A percentile compares a stretch with the other conserved stretches of the same genome.
Evolutionary conservation across 345 rosid genomes (phyloP).

Genomic region (Lepidium aucheri): DNA sequence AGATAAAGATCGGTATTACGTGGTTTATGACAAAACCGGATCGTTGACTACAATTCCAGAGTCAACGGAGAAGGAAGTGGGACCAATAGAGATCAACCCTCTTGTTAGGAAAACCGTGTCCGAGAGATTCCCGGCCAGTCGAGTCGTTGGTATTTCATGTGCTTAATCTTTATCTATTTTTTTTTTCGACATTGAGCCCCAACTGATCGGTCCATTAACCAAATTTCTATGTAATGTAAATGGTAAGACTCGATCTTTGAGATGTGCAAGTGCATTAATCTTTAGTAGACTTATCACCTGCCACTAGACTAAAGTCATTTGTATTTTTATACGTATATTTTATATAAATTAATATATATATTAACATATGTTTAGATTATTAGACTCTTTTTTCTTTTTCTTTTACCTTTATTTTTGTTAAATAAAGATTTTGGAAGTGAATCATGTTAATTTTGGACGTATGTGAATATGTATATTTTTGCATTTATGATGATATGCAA

Average conservation of each 20-base stretch:
- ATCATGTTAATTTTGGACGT: not conserved
- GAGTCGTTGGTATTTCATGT: constrained; percentile 47
- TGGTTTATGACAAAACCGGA: constrained; percentile 57
- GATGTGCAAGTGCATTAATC: no score
- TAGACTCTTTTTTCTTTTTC: not conserved
- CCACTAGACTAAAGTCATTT: no score
- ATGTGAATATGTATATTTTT: not conserved
- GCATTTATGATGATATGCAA: constrained; percentile 12
- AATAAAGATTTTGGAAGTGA: not conserved
- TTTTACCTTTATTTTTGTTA: not conserved
- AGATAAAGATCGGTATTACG: constrained; percentile 30
- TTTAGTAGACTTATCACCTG: no score
- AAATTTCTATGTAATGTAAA: no score
- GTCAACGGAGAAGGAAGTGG: constrained; percentile 37
- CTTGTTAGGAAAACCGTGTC: constrained; percentile 52
- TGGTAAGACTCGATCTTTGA: no score
- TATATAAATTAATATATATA: not conserved
- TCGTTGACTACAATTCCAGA: constrained; percentile 83
- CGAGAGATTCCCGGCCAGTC: constrained; percentile 52
- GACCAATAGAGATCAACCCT: constrained; percentile 54
- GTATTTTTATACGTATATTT: not conserved
- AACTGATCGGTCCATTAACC: no score
- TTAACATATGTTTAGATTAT: not conserved
- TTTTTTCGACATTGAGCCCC: no score
- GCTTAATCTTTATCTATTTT: no score